A percentile compares a stretch with the other conserved stretches of the same genome.
Evolutionary conservation across 441 rosid genomes (phyloP).

Genomic region (Populus tomentosa): DNA sequence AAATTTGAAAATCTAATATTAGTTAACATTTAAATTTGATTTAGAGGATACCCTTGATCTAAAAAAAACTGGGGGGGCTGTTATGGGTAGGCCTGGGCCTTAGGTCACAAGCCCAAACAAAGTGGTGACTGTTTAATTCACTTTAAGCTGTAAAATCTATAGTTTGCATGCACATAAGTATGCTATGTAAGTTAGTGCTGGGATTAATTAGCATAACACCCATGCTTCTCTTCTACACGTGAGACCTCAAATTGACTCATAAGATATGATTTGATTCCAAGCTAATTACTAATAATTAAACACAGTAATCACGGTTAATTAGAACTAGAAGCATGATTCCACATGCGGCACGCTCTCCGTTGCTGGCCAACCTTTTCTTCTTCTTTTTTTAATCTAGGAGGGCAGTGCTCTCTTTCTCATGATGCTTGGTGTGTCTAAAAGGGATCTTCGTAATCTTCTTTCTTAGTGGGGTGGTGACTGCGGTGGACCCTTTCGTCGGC

Average conservation of each 20-base stretch:
- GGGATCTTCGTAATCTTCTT: background rate
- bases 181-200: background rate
- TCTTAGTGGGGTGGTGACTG: background rate
- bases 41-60: too few species aligned
- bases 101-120: too few species aligned
- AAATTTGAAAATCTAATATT: too few species aligned
- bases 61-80: too few species aligned
- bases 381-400: background rate
- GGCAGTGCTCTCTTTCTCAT: background rate
- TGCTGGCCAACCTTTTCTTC: conserved; percentile 12
- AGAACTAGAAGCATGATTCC: conserved; percentile 30
- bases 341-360: conserved; percentile 35
- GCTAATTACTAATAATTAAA: conserved; percentile 1
- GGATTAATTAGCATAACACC: background rate
- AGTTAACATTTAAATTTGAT: too few species aligned
- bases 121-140: too few species aligned
- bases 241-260: conserved; percentile 2
- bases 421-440: background rate
- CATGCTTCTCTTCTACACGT: conserved; percentile 10
- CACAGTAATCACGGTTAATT: conserved; percentile 2
- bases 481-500: conserved; percentile 21
- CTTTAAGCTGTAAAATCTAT: background rate
- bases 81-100: too few species aligned
- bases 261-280: conserved; percentile 16
- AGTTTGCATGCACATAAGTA: too few species aligned